These are phyloP conservation scores for Globisporangium parvum DNA, from an alignment of 352 stramenopile genomes.

Conservation along the genomic window DNA sequence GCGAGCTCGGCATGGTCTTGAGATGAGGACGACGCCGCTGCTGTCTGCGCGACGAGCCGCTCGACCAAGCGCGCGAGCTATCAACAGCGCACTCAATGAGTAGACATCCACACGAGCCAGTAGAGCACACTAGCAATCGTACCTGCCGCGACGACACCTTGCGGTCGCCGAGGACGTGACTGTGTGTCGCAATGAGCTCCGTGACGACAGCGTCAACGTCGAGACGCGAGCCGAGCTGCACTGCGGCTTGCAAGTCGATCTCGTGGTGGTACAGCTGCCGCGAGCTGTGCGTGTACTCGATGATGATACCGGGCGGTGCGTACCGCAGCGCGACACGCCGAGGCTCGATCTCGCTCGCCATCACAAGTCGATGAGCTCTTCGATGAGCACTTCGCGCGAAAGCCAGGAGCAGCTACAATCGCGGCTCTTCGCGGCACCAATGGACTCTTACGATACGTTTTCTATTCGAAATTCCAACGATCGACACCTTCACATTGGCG, in stretches of 20 bases:
- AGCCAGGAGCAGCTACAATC: background rate
- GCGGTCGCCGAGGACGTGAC: constrained; percentile 26
- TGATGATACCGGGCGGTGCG: constrained; percentile 41
- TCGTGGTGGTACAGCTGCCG: constrained; percentile 54
- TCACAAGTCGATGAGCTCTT: constrained; percentile 4
- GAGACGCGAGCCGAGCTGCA: constrained; percentile 1
- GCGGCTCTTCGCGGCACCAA: background rate
- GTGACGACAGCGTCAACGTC: constrained; percentile 29
- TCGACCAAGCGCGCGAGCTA: constrained; percentile 47
- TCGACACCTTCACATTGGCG: background rate
- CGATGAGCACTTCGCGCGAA: background rate
- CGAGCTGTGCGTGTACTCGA: constrained; percentile 38
- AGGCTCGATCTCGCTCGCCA: constrained; percentile 26
- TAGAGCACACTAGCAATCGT: background rate
- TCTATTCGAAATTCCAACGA: background rate
- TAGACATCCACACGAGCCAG: background rate
- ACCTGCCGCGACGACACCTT: constrained; percentile 49
- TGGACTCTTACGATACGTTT: background rate
- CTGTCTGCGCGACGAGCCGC: constrained; percentile 26
- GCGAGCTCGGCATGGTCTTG: background rate
- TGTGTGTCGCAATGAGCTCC: constrained; percentile 33
- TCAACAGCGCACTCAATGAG: background rate
- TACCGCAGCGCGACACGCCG: constrained; percentile 52
- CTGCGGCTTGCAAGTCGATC: constrained; percentile 33
- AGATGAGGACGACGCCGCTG: background rate